phyloP scores from a whole-genome alignment of 2,329 filamentous ascomycete genomes.

The Diaporthe humulicola region DNA sequence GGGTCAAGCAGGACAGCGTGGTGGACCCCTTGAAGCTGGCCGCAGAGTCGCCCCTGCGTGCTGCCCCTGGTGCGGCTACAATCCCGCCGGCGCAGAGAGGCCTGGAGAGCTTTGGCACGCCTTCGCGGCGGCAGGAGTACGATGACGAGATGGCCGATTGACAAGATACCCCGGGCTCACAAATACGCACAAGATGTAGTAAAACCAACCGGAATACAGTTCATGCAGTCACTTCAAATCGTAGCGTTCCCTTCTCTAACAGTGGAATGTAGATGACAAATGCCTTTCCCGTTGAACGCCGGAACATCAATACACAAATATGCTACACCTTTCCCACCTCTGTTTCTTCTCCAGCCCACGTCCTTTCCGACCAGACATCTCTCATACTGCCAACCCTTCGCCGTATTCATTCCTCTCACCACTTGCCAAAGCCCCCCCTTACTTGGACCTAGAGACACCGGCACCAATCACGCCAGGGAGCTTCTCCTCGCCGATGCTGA shows the following conservation, averaged over 20 bases:
- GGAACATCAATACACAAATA: slow-evolving; percentile 40
- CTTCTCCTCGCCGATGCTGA: slow-evolving; percentile 86
- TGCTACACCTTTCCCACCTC: slow-evolving; percentile 35
- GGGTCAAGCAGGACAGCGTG: slow-evolving; percentile 39
- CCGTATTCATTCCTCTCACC: background rate
- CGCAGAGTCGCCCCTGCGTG: slow-evolving; percentile 48
- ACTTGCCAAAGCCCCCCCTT: slow-evolving; percentile 41
- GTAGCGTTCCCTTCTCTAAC: slow-evolving; percentile 42
- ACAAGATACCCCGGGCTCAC: slow-evolving; percentile 5
- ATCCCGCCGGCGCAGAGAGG: slow-evolving; percentile 53
- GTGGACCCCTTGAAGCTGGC: slow-evolving; percentile 42
- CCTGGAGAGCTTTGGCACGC: slow-evolving; percentile 62
- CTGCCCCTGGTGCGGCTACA: slow-evolving; percentile 44
- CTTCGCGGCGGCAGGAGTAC: slow-evolving; percentile 52
- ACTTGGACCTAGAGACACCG: slow-evolving; percentile 83
- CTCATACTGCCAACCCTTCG: background rate
- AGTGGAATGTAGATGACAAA: slow-evolving; percentile 43
- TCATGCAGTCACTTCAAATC: slow-evolving; percentile 22
- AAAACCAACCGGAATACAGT: background rate
- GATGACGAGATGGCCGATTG: slow-evolving; percentile 44
- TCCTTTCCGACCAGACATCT: background rate
- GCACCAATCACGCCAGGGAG: slow-evolving; percentile 96
- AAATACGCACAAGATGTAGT: background rate
- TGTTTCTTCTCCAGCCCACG: background rate
- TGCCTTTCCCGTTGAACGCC: slow-evolving; percentile 45